phyloP scores from a whole-genome alignment of 2,329 filamentous ascomycete genomes.

The Monosporascus sp. region DNA sequence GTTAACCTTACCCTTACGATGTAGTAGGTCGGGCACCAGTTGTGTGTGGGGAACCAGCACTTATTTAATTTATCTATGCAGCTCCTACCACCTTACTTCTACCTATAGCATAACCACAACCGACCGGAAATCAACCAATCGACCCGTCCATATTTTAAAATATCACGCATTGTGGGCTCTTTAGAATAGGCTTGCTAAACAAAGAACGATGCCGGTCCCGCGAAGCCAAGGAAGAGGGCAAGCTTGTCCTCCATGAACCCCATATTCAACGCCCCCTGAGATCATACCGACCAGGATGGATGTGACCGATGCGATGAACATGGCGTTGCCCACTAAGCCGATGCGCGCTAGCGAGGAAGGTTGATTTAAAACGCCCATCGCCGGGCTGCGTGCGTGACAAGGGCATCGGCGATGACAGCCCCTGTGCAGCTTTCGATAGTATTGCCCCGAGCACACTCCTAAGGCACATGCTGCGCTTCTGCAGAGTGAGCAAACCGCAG shows the following conservation, averaged over 20 bases:
- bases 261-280: conserved; percentile 1
- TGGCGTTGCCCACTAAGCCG: conserved; percentile 11
- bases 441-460: conserved; percentile 22
- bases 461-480: conserved; percentile 35
- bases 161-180: too few relatives aligned
- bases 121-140: too few relatives aligned
- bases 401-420: conserved; percentile 18
- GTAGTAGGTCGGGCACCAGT: too few relatives aligned
- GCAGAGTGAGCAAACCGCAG: conserved; percentile 42
- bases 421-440: conserved; percentile 25
- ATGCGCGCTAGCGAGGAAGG: conserved; percentile 9
- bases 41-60: too few relatives aligned
- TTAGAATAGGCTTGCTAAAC: not conserved
- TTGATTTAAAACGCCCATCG: conserved; percentile 35
- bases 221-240: conserved; percentile 3
- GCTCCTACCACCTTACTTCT: too few relatives aligned
- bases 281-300: conserved; percentile 10
- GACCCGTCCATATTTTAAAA: too few relatives aligned
- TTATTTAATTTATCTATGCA: too few relatives aligned
- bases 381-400: conserved; percentile 24
- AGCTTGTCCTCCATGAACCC: conserved; percentile 1
- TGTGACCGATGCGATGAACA: conserved; percentile 9
- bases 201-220: not conserved
- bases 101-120: too few relatives aligned
- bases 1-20: too few relatives aligned